These are phyloP conservation scores for Lepidium didymum DNA, from an alignment of 345 rosid species.

Conservation along the genomic window DNA sequence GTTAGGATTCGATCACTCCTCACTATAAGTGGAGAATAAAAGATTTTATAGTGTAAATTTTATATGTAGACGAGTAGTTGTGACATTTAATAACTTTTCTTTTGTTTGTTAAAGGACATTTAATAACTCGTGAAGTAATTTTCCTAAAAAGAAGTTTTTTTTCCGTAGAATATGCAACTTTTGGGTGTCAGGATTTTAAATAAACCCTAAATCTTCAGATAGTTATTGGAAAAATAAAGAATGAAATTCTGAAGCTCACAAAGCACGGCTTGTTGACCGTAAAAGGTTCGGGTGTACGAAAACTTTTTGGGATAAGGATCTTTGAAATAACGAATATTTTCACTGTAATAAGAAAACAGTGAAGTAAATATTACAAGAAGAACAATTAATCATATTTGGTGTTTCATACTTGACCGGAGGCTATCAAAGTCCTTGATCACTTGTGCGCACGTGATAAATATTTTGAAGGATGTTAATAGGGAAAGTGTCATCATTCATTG, in stretches of 20 bases:
- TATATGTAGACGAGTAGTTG: too few relatives aligned
- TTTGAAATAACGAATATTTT: background rate
- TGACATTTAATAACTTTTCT: background rate
- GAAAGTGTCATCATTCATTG: slow-evolving; percentile 1
- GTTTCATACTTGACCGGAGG: background rate
- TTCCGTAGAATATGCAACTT: slow-evolving; percentile 13
- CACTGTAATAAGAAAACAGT: background rate
- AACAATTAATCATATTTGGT: background rate
- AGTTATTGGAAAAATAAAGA: background rate
- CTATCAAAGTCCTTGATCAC: slow-evolving; percentile 13
- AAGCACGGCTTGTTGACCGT: background rate
- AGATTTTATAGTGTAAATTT: too few relatives aligned
- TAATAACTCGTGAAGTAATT: background rate
- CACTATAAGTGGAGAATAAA: too few relatives aligned
- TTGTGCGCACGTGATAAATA: slow-evolving; percentile 6
- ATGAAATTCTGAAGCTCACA: background rate
- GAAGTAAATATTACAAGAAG: slow-evolving; percentile 10
- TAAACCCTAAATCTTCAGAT: background rate
- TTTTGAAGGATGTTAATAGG: background rate
- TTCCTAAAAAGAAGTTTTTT: background rate
- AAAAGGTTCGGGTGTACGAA: slow-evolving; percentile 5
- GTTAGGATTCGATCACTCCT: too few relatives aligned
- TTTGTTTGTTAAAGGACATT: background rate
- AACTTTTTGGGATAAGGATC: background rate
- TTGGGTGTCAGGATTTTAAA: background rate